These are phyloP conservation scores for Phytophthora lateralis DNA, from an alignment of 352 stramenopile species.

Conservation along the genomic window DNA sequence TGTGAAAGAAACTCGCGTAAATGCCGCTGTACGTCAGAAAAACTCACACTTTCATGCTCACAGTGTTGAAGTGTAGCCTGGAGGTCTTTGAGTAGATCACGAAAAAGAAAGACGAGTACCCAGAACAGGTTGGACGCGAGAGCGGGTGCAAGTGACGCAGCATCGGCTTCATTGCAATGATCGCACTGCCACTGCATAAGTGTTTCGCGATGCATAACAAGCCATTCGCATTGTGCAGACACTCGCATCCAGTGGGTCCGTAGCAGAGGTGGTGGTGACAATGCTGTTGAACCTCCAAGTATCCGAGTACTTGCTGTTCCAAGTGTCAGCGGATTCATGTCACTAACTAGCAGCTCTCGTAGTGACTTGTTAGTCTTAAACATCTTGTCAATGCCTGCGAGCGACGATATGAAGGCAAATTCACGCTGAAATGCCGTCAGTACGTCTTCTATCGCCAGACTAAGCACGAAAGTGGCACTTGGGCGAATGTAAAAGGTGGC, in stretches of 20 bases:
- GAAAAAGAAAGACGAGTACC: slow-evolving; percentile 2
- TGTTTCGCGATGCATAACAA: not conserved
- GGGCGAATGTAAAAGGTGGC: slow-evolving; percentile 2
- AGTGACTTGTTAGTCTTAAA: slow-evolving; percentile 1
- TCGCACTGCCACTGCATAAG: not conserved
- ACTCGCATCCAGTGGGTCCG: not conserved
- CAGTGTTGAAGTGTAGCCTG: not conserved
- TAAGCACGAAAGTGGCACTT: not conserved
- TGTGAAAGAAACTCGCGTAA: not conserved
- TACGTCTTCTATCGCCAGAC: slow-evolving; percentile 1
- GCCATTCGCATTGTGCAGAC: not conserved
- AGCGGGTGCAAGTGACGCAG: not conserved
- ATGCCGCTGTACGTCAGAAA: not conserved
- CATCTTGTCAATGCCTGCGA: not conserved
- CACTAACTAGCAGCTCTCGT: not conserved
- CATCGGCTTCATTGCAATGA: not conserved
- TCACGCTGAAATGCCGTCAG: not conserved
- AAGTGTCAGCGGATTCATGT: not conserved
- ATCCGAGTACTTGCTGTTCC: not conserved
- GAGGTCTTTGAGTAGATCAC: not conserved
- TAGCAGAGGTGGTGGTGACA: not conserved
- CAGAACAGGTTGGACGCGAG: not conserved
- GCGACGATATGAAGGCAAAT: not conserved
- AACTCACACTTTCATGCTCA: not conserved
- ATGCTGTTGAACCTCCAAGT: not conserved